Base-by-base conservation (phyloP, 495 filamentous ascomycete species). In the Aspergillus leporis region DNA sequence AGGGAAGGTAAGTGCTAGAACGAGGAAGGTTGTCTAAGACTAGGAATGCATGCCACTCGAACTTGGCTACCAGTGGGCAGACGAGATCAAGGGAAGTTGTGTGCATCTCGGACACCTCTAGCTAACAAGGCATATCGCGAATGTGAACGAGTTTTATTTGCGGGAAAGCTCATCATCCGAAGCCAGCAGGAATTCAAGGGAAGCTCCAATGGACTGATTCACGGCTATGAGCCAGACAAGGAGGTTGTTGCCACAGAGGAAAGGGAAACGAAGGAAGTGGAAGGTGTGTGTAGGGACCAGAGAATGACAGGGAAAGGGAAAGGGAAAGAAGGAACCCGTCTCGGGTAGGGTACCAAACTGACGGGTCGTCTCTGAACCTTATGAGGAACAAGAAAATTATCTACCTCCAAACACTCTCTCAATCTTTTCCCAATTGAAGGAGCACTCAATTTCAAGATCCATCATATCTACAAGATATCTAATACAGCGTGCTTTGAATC, bases 181-280 rank as follows among this genome's bases (percentile, higher is more conserved):
- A 2, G 13, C 9, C 3, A 36, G 34, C 34, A 18, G 2, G 38
- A 18, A 2, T 1, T 6, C 38, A 41, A 3, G 2, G 14, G 6
- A 41, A n/a, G 2, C 13, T 14, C 34, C 34, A 36, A 36, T 14
- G 34, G 9, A 36, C 4, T 5, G 3, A 12, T 36, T 14, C 34
- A 36, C 34, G 1, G 13, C 8, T 12, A 12, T 8, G 34, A 36
- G 10, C 34, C 34, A 10, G 25, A 6, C 25, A 3, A 28, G 8
- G 32, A 14, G 14, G 38, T n/a, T 12, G 16, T 41, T 41, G 2
- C 38, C 5, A 41, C 8, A 77, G 61, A 74, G 73, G 48, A 81
- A 84, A 50, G 78, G 77, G 5, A n/a, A n/a, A n/a, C 56, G 46
- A 54, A 61, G 51, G 58, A 30, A 48, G 12, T 34, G 51, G 61